Evolutionary conservation across 768 basidiomycete species (phyloP), one percentile per base, ranked within the genome.

Genomic region (Lentinula detonsa): DNA sequence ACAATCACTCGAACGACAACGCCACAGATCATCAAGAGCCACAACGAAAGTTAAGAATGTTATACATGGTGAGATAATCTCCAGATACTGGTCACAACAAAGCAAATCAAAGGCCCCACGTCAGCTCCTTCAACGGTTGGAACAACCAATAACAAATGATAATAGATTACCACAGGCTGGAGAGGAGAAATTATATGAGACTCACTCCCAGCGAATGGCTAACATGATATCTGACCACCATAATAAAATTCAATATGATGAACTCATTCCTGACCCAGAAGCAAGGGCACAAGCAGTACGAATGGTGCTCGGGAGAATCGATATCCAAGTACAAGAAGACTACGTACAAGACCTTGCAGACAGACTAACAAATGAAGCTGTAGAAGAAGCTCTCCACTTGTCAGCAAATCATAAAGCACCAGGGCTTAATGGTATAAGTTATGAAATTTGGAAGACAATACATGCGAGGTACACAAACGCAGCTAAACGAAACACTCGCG

Each of bases 101-200:
- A 62, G 65, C 15, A 65, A 60, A 21, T 37, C 42, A 0, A 31
- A 31, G 0, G 18, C 56, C 8, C 69, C 67, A 0, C 18, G 64
- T 16, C 68, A 73, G 10, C 50, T 63, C 0, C 71, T 74, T 5
- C 5, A 72, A 0, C 45, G 33, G 45, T 0, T 10, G 2, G 0
- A 33, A 60, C 53, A 71, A 63, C 1, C 40, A 59, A 0, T 71
- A 72, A 1, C 8, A 60, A 0, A 53, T 69, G 9, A 77, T 42
- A 57, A 70, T 0, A 11, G 64, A 1, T 65, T 76, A 0, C 74
- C 76, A 56, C 31, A 45, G 0, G 54, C 60, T 15, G 56, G 39
- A 28, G 49, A 8, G 5, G 1, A 21, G 28, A 51, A 28, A 21
- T 5, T 1, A 21, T 34, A 51, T 28, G 54, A 40, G 13, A 40